Evolutionary conservation across 2,329 filamentous ascomycete genomes (phyloP), one percentile per base, ranked within the genome.

Genomic region (Pyricularia sp.): DNA sequence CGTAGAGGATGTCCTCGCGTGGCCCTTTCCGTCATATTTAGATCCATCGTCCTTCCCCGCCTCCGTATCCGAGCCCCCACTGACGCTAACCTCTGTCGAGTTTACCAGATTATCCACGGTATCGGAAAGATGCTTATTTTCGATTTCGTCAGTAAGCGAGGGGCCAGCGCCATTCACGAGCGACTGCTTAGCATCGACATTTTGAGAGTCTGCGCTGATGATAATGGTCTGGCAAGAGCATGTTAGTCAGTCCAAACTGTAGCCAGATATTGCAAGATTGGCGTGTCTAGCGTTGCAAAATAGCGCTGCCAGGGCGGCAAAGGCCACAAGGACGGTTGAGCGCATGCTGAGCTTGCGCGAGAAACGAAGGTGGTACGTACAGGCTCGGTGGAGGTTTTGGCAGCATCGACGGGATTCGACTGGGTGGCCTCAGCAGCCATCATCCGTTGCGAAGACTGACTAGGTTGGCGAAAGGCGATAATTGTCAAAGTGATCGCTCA

Each of bases 41-140:
- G 78, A 78, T 78, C 82, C 72, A 78, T 87, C 86, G 67, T 81
- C 81, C 74, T 86, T 87, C 71, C 88, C 89, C 73, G 88, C 86
- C 76, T 94, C 92, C 59, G 88, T 92, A 79, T 94, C 92, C 69
- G 92, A 94, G 73, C 88, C 89, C 73, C 89, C 90, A 77, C 88
- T 92, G 72, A 87, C 83, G 76, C 90, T 92, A 71, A 87, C 88
- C 74, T 90, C 87, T 72, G 86, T 83, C 70, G 88, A 90, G 76
- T 85, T 84, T 72, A 84, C 79, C 72, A 85, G 81, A 75, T 88
- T 83, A 74, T 90, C 88, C 71, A 87, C 81, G 70, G 81, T 83
- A 69, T 81, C 83, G 75, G 81, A 80, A 75, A 86, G 84, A 75
- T 84, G 84, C 78, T 85, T 88, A 75, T 86, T 85, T 73, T 83